Evolutionary conservation across 1,284 basidiomycete species (phyloP), one percentile per base, ranked within the genome.

Genomic region (Sanghuangporus sanghuang): DNA sequence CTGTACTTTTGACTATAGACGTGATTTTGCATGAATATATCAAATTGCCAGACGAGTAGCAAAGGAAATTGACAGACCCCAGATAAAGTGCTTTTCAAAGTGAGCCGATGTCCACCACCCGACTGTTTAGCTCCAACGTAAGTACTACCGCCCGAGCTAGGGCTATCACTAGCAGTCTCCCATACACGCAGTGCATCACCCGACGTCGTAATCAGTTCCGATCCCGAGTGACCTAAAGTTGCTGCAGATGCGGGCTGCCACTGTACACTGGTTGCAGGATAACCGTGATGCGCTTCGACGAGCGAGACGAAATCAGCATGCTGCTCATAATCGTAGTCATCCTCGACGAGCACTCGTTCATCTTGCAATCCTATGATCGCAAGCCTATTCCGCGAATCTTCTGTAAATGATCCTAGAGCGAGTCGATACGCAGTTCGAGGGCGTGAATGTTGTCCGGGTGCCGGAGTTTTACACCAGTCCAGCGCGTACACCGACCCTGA

Each of bases 181-280:
- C 92, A 97, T 66, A 97, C 84, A 68, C 94, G 81, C 70, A 98
- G 73, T 61, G 93, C 91, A 73, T 97, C 95, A 27, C 92, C 92
- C 0, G 93, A 95, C 4, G 93, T 96, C 12, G 95, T 95, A 16
- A 98, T 79, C 59, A 96, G 76, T 75, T 97, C 95, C 49, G 87
- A 81, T 39, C 64, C 66, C 46, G 35, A 67, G 40, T 59, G 63
- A 9, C 40, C 46, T 6, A 36, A 27, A 16, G 77, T 75, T 3
- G 79, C 76, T 3, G 90, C 81, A 23, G 83, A 81, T 3, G 84
- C 81, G 21, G 93, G 92, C 68, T 93, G 90, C 89, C 92, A 95
- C 72, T 90, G 89, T 59, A 95, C 73, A 71, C 83, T 87, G 7
- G 91, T 93, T 6, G 90, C 90, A 8, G 92, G 93, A 75, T 93